Percentiles rank a stretch among this genome's conserved stretches.
Evolutionary conservation across 352 stramenopile genomes (phyloP).

Genomic region (Pythium scleroteichum): DNA sequence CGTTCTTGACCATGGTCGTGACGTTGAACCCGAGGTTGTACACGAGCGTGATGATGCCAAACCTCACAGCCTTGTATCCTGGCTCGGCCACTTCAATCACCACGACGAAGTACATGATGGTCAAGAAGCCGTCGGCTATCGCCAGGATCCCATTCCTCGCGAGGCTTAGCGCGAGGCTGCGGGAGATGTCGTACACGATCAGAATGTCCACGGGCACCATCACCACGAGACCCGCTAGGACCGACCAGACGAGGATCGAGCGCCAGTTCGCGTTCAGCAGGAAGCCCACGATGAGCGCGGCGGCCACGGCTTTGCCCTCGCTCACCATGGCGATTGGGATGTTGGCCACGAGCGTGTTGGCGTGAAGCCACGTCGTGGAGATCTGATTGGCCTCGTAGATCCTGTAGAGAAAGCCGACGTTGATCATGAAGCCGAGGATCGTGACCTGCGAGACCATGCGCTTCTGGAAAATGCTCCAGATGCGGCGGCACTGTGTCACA

Average conservation of each 20-base stretch:
- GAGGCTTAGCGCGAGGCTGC: conserved; percentile 12
- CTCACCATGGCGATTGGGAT: conserved; percentile 2
- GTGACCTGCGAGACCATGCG: conserved; percentile 22
- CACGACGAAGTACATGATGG: conserved; percentile 16
- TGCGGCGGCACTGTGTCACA: conserved; percentile 10
- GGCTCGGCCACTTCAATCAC: conserved; percentile 24
- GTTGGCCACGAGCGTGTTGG: conserved; percentile 4
- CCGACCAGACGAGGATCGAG: conserved; percentile 3
- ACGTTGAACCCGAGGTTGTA: conserved; percentile 18
- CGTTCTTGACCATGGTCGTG: conserved; percentile 13
- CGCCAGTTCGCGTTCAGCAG: conserved; percentile 29
- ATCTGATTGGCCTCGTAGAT: background rate
- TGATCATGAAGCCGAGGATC: conserved; percentile 18
- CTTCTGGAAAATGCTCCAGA: conserved; percentile 27
- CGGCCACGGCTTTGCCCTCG: conserved; percentile 9
- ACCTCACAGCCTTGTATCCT: conserved; percentile 19
- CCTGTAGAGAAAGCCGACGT: conserved; percentile 3
- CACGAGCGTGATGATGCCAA: conserved; percentile 24
- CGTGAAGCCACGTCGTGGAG: conserved; percentile 3
- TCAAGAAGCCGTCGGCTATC: conserved; percentile 5
- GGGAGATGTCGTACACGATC: conserved; percentile 20
- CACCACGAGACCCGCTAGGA: conserved; percentile 6
- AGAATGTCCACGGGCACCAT: conserved; percentile 17
- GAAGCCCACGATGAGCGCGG: conserved; percentile 6
- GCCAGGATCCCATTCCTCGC: background rate